Conservation (phyloP, 495 filamentous ascomycete species). For the Pseudevernia furfuracea region DNA sequence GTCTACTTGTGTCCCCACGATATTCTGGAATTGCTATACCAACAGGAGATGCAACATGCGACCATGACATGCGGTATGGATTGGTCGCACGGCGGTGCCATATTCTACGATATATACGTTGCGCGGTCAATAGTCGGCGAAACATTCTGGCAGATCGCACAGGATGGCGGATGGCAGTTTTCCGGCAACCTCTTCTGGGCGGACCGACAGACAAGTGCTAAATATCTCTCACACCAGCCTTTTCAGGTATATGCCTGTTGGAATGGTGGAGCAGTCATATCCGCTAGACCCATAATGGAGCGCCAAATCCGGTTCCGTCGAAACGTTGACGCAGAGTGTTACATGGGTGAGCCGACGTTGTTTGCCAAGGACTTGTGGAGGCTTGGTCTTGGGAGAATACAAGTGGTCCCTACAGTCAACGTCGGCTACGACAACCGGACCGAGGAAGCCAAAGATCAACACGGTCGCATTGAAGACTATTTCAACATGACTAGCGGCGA, state of each 20-base stretch:
- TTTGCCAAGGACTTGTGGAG: constrained; percentile 46
- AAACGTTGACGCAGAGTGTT: constrained; percentile 35
- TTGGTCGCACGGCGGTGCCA: constrained; percentile 37
- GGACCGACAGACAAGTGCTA: constrained; percentile 26
- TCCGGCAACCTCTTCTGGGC: constrained; percentile 43
- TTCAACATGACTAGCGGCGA: not conserved
- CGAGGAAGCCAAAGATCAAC: not conserved
- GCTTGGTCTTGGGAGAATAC: constrained; percentile 39
- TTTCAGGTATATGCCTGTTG: not conserved
- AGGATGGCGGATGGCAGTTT: constrained; percentile 35
- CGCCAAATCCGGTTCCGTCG: constrained; percentile 14
- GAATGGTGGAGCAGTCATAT: not conserved
- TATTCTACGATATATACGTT: constrained; percentile 47
- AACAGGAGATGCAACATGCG: constrained; percentile 36
- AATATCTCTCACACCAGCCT: not conserved
- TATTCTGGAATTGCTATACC: constrained; percentile 32
- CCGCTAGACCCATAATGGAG: not conserved
- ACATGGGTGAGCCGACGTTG: constrained; percentile 40
- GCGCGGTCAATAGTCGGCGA: constrained; percentile 43
- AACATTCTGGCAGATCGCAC: constrained; percentile 42
- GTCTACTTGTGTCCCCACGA: not conserved
- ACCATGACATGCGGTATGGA: constrained; percentile 49
- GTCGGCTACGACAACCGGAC: not conserved
- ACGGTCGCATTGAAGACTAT: not conserved
- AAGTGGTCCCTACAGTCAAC: constrained; percentile 35